Evolutionary conservation across 768 basidiomycete species (phyloP).

Genomic region (Heimioporus sp.): DNA sequence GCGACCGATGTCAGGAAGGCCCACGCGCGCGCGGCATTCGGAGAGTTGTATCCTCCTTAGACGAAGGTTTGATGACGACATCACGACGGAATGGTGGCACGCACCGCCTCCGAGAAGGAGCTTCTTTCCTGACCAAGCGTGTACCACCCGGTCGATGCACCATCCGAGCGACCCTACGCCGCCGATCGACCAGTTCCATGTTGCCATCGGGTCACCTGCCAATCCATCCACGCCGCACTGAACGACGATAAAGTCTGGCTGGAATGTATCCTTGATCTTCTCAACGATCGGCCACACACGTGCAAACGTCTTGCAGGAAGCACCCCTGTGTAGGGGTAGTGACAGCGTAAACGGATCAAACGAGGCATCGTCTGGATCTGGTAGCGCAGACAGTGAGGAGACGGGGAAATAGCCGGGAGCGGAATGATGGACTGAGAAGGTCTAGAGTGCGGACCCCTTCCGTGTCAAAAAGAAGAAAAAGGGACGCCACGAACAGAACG

Average conservation of each 20-base stretch:
- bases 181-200: slow-evolving; percentile 70
- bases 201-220: slow-evolving; percentile 76
- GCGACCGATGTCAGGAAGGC: slow-evolving; percentile 74
- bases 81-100: slow-evolving; percentile 7
- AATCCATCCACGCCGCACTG: slow-evolving; percentile 90
- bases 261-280: slow-evolving; percentile 54
- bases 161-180: slow-evolving; percentile 64
- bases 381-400: slow-evolving; percentile 49
- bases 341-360: slow-evolving; percentile 72
- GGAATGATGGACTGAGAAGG: slow-evolving; percentile 82
- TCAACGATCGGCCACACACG: slow-evolving; percentile 68
- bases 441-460: slow-evolving; percentile 35
- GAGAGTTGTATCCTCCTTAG: slow-evolving; percentile 77
- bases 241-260: slow-evolving; percentile 75
- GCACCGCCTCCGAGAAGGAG: slow-evolving; percentile 77
- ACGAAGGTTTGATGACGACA: slow-evolving; percentile 7
- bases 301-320: slow-evolving; percentile 59
- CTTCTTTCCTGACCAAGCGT: slow-evolving; percentile 58
- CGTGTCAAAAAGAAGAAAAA: not conserved
- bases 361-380: slow-evolving; percentile 32
- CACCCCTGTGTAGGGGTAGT: slow-evolving; percentile 72
- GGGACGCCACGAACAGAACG: too few relatives aligned
- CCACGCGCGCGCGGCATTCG: slow-evolving; percentile 89
- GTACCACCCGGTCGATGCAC: slow-evolving; percentile 53
- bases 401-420: slow-evolving; percentile 83